Conservation (phyloP, 1,284 basidiomycete species). For the Lignosus rhinocerotis region DNA sequence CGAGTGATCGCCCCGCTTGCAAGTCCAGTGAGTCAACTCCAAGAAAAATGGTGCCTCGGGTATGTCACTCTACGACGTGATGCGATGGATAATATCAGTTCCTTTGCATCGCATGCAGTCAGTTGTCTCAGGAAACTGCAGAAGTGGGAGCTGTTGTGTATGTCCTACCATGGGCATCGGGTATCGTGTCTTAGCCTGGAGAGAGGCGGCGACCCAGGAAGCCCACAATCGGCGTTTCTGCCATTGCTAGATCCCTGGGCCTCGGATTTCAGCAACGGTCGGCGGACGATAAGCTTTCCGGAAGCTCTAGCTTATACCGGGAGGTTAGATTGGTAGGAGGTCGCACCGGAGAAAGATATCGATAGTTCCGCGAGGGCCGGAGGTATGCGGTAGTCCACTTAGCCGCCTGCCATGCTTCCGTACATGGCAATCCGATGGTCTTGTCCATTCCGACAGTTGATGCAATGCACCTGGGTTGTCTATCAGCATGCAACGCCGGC, state of each 20-base stretch:
- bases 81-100: background rate
- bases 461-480: conserved; percentile 9
- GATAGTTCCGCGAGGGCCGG: conserved; percentile 16
- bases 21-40: background rate
- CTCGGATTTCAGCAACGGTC: background rate
- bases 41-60: background rate
- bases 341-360: conserved; percentile 8
- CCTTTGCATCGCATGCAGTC: background rate
- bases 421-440: conserved; percentile 8
- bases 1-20: background rate
- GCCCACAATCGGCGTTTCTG: background rate
- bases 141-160: background rate
- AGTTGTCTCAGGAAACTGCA: background rate
- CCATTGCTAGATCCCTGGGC: background rate
- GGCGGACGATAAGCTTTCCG: background rate
- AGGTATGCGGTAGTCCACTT: background rate
- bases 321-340: background rate
- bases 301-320: background rate
- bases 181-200: background rate
- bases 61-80: background rate
- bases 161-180: background rate
- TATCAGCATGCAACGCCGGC: conserved; percentile 1
- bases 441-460: background rate
- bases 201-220: background rate
- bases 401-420: background rate